These are phyloP conservation scores for Raffaelea arxii DNA, from an alignment of 2,329 filamentous ascomycete genomes.

Conservation along the genomic window DNA sequence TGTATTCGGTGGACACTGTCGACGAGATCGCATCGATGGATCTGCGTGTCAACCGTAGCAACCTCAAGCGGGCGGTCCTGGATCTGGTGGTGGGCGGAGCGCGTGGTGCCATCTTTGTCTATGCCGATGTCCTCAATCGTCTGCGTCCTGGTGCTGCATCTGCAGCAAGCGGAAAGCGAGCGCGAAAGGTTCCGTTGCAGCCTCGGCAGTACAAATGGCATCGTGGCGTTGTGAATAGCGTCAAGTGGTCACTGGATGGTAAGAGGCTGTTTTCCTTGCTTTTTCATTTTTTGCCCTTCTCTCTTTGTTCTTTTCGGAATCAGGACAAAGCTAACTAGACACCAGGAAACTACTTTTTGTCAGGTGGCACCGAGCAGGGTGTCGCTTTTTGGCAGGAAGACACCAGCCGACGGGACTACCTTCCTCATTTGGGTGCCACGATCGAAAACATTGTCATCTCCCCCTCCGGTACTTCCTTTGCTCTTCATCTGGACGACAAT, in stretches of 20 bases:
- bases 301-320: conserved; percentile 2
- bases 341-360: conserved; percentile 83
- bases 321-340: conserved; percentile 15
- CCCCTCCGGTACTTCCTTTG: conserved; percentile 68
- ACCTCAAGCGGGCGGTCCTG: conserved; percentile 13
- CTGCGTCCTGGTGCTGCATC: conserved; percentile 34
- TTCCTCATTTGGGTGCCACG: conserved; percentile 82
- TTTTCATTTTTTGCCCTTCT: background rate
- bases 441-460: conserved; percentile 83
- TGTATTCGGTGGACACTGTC: conserved; percentile 47
- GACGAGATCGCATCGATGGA: conserved; percentile 62
- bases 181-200: conserved; percentile 35
- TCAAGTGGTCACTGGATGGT: conserved; percentile 93
- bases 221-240: conserved; percentile 65
- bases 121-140: conserved; percentile 60
- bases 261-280: conserved; percentile 19
- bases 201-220: conserved; percentile 83
- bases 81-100: conserved; percentile 71
- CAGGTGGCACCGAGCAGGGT: conserved; percentile 81
- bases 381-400: conserved; percentile 91
- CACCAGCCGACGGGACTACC: conserved; percentile 68
- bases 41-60: conserved; percentile 33
- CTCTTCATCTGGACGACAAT: conserved; percentile 81
- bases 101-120: conserved; percentile 70
- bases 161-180: background rate